Conservation (phyloP, 2,329 filamentous ascomycete genomes). For the Trichoderma hamatum region DNA sequence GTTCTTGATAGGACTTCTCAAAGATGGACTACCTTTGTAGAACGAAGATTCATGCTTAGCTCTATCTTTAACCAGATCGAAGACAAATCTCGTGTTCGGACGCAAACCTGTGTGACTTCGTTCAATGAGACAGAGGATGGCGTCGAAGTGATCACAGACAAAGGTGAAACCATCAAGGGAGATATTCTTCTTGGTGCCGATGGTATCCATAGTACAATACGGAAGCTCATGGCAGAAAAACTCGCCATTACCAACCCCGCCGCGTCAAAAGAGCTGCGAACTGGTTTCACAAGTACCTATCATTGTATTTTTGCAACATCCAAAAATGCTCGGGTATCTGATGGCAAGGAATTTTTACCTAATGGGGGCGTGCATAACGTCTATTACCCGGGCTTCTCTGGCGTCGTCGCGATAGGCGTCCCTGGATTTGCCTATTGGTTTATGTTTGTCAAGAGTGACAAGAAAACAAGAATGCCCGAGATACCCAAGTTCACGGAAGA, state of each 20-base stretch:
- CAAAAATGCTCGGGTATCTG: constrained; percentile 11
- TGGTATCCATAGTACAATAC: constrained; percentile 43
- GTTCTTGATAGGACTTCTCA: constrained; percentile 3
- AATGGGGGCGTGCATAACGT: constrained; percentile 3
- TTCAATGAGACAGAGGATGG: constrained; percentile 24
- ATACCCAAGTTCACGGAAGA: constrained; percentile 13
- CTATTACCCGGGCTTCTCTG: constrained; percentile 18
- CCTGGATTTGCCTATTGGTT: constrained; percentile 17
- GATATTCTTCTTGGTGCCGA: constrained; percentile 48
- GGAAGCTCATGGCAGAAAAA: constrained; percentile 4
- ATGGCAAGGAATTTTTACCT: constrained; percentile 8
- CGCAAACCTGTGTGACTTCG: constrained; percentile 10
- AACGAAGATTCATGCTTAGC: constrained; percentile 16
- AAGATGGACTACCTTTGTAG: constrained; percentile 18
- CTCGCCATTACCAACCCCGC: not conserved
- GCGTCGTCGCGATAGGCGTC: not conserved
- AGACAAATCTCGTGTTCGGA: constrained; percentile 6
- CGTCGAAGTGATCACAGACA: constrained; percentile 37
- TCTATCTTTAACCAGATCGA: constrained; percentile 15
- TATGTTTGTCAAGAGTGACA: constrained; percentile 2
- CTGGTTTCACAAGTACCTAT: constrained; percentile 10
- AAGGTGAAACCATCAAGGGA: constrained; percentile 38
- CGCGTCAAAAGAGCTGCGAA: constrained; percentile 2
- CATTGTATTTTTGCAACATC: constrained; percentile 18
- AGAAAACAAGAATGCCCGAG: not conserved